Percentiles rank a stretch among this genome's conserved stretches.
phyloP scores from a whole-genome alignment of 1,284 basidiomycete genomes.

The Afroboletus lepidellus region DNA sequence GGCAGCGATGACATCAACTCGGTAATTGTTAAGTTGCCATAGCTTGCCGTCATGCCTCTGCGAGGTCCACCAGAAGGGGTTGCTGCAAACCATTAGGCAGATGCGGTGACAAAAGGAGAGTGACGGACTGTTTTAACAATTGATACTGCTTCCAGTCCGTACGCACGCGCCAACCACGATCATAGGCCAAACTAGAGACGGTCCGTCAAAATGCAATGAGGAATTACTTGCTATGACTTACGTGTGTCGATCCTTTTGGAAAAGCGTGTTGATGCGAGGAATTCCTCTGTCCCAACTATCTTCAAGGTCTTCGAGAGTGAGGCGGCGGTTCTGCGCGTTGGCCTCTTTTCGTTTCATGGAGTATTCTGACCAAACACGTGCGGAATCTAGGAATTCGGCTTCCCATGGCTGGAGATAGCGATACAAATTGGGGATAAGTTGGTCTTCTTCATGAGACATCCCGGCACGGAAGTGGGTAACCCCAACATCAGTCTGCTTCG shows the following conservation, averaged over 20 bases:
- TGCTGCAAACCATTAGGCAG: slow-evolving; percentile 44
- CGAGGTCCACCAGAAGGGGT: slow-evolving; percentile 99
- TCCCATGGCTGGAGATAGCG: slow-evolving; percentile 99
- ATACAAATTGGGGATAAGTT: slow-evolving; percentile 95
- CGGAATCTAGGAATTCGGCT: slow-evolving; percentile 96
- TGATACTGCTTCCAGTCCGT: slow-evolving; percentile 99
- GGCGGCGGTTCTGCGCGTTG: slow-evolving; percentile 92
- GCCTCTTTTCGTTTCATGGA: slow-evolving; percentile 99
- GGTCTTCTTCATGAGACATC: slow-evolving; percentile 94
- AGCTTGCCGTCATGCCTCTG: slow-evolving; percentile 98
- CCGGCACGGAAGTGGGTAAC: slow-evolving; percentile 97
- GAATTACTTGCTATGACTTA: slow-evolving; percentile 44
- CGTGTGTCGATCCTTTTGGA: slow-evolving; percentile 98
- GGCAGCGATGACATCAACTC: slow-evolving; percentile 98
- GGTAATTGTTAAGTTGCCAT: slow-evolving; percentile 98
- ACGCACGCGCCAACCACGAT: slow-evolving; percentile 95
- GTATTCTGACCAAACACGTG: slow-evolving; percentile 99
- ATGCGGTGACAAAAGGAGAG: background rate
- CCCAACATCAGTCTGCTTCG: slow-evolving; percentile 96
- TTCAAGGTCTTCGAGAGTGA: slow-evolving; percentile 96
- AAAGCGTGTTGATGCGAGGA: slow-evolving; percentile 94
- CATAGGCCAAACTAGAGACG: slow-evolving; percentile 83
- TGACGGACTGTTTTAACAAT: slow-evolving; percentile 77
- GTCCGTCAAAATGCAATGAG: slow-evolving; percentile 45
- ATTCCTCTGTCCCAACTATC: slow-evolving; percentile 99